Evolutionary conservation across 441 rosid genomes (phyloP), one percentile per base, ranked within the genome.

Genomic region (Lepidium campestre): DNA sequence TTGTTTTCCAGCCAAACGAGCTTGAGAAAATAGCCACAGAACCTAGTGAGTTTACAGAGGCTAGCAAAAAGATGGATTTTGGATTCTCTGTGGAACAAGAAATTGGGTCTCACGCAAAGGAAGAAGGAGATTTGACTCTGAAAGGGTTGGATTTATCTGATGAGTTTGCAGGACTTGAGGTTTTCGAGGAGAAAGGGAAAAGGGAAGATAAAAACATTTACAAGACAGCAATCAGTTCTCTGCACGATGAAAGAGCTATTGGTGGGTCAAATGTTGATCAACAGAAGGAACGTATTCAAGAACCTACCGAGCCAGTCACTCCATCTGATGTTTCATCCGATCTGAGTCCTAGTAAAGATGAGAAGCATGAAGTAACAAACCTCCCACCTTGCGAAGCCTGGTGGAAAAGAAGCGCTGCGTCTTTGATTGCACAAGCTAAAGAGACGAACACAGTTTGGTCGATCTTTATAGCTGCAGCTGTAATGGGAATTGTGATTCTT

Each of bases 381-480:
- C 73, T 75, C 62, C 68, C 73, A 18, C 96, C 99, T 29, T 79
- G 87, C 44, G 82, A 84, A 56, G 90, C 93, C 39, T 91, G 99
- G 99, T 94, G 99, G 99, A 94, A 86, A 83, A 84, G 88, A 77
- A 81, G 89, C 67, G 97, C 87, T 10, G 75, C 79, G 32, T 83
- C 96, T 46, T 70, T 91, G 55, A 87, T 82, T 75, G 55, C 79
- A 54, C 97, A 89, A 59, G 93, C 95, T 5, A 93, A 85, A 83
- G 97, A 91, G 61, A 84, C 96, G 17, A 89, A 88, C 80, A 49
- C 98, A 10, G 77, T 91, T 45, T 94, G 98, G 99, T 91, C 99
- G 1, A 70, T 94, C 67, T 88, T 88, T 58, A 68, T 94, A 74
- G 96, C 98, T 47, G 96, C 98, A 2, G 93, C 99, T 71, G 86